A percentile compares a stretch with the other conserved stretches of the same genome.
Evolutionary conservation across 306 rosid species (phyloP).

Genomic region (Datisca glomerata): DNA sequence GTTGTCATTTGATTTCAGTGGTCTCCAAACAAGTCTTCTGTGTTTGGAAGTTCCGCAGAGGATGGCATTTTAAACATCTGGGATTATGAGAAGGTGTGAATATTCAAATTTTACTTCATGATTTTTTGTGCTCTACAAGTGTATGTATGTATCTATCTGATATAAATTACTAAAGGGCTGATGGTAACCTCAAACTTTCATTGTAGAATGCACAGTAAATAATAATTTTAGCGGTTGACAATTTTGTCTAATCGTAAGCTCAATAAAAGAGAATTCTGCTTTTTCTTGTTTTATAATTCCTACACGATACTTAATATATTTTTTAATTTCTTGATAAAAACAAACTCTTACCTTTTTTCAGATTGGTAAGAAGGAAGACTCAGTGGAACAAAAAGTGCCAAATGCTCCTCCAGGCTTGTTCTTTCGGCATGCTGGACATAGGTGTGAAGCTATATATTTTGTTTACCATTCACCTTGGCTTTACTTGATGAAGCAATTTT

Average conservation of each 20-base stretch:
- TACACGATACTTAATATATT: not conserved
- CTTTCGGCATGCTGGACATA: conserved; percentile 99
- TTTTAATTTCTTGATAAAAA: not conserved
- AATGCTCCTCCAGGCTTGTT: conserved; percentile 73
- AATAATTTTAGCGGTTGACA: not conserved
- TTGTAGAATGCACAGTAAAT: not conserved
- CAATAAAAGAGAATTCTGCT: not conserved
- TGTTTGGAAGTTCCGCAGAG: conserved; percentile 99
- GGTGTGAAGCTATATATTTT: no score
- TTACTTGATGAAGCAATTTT: no score
- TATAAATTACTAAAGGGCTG: no score
- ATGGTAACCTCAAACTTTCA: not conserved
- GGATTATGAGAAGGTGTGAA: conserved; percentile 81
- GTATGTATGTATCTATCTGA: not conserved
- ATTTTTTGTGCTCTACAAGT: not conserved
- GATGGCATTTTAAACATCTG: conserved; percentile 91
- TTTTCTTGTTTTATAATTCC: not conserved
- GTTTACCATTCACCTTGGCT: no score
- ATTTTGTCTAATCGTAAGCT: no score
- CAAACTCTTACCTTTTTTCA: conserved; percentile 19
- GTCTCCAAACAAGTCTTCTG: conserved; percentile 94
- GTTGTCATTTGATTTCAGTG: conserved; percentile 37
- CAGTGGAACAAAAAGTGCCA: conserved; percentile 40
- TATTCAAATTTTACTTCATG: not conserved
- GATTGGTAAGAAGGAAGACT: conserved; percentile 74